These are phyloP conservation scores for Russula earlei DNA, from an alignment of 768 basidiomycete genomes.

Conservation along the genomic window DNA sequence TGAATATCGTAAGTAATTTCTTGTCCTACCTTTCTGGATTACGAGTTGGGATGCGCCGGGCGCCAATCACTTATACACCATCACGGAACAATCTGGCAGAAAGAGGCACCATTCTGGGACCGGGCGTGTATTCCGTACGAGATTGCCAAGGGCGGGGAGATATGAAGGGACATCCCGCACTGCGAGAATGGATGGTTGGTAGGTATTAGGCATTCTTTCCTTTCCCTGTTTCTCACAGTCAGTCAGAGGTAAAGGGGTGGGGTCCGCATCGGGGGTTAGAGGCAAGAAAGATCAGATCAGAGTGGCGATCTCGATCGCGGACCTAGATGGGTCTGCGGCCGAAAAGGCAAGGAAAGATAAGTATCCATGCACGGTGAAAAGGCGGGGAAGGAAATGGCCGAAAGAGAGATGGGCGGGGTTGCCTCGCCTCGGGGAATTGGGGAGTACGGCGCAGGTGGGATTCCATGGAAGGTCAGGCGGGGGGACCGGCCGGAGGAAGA, in stretches of 20 bases:
- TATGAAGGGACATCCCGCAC: background rate
- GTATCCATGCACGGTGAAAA: slow-evolving; percentile 13
- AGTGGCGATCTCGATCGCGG: slow-evolving; percentile 17
- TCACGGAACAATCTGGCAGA: slow-evolving; percentile 17
- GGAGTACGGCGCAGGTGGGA: background rate
- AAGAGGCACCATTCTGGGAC: slow-evolving; percentile 6
- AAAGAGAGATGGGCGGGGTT: slow-evolving; percentile 1
- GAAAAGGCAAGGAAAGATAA: slow-evolving; percentile 15
- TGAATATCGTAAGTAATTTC: background rate
- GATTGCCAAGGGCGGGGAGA: slow-evolving; percentile 7
- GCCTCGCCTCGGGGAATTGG: background rate
- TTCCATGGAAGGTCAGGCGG: slow-evolving; percentile 21
- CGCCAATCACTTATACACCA: slow-evolving; percentile 12
- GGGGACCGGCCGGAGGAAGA: slow-evolving; percentile 13
- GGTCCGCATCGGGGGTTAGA: slow-evolving; percentile 12
- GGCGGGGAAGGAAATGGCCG: slow-evolving; percentile 16
- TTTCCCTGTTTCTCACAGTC: background rate
- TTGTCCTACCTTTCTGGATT: background rate
- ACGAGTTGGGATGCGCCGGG: background rate
- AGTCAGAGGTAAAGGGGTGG: background rate
- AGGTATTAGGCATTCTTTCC: background rate
- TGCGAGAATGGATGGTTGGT: background rate
- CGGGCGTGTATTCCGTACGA: slow-evolving; percentile 5
- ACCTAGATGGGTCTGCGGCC: slow-evolving; percentile 9
- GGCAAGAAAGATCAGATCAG: slow-evolving; percentile 10